Base-by-base conservation (phyloP, 1,284 basidiomycete genomes). In the Cryptococcus sp. region DNA sequence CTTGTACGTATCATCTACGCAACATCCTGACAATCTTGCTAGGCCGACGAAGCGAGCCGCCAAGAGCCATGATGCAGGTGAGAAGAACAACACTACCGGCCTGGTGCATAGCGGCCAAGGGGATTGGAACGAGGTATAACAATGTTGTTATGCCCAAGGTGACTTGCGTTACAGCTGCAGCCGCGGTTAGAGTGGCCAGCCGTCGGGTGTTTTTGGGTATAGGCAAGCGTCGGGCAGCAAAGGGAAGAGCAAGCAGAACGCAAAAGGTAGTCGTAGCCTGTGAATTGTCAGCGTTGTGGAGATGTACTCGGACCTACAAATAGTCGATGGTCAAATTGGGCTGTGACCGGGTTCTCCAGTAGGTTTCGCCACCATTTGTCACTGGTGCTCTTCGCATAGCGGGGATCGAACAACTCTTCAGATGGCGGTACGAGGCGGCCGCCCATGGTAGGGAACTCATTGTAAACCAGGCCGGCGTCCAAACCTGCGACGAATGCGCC, bases 401-500 rank as follows among this genome's bases (percentile, higher is more conserved):
- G 81, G 22, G 82, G 74, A 41, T 89, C 86, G 72, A 96, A 85
- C 22, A 99, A 83, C 76, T 99, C 96, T 37, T 88, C 84, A 13
- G 81, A 70, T 0, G 93, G 93, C 3, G 96, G 96, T 3, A 86
- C 84, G 29, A 97, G 76, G 8, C 87, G 84, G 10, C 89, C 92
- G 44, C 93, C 96, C 96, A 99, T 99, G 5, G 88, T 81, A 0
- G 96, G 96, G 81, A 97, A 99, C 75, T 98, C 95, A 75, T 98
- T 99, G 81, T 99, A 99, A 17, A 96, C 79, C 53, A 99, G 79
- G 3, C 96, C 96, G 0, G 96, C 96, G 76, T 99, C 96, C 40
- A 99, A 82, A 8, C 96, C 96, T 26, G 96, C 96, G 22, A 99
- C 96, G 70, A 98, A 95, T 1, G 95, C 95, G 59, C 95, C 95